Conservation (phyloP, 345 rosid genomes). For the Corchorus capsularis region DNA sequence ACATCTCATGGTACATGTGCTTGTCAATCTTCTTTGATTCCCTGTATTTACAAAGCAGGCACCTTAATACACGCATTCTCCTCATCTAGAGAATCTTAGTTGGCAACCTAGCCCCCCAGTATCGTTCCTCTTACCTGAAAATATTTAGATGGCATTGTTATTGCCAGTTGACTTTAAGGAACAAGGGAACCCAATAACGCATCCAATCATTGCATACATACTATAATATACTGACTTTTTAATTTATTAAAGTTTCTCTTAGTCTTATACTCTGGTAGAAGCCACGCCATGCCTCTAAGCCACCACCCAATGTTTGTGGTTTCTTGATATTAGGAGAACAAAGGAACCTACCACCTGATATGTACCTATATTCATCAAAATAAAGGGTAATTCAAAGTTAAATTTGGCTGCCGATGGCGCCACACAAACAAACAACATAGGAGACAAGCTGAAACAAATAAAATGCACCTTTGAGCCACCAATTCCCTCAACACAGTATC, state of each 20-base stretch:
- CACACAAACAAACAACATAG: neutral
- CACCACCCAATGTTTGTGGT: slow-evolving; percentile 36
- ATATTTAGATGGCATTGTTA: too few relatives aligned
- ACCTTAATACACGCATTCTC: slow-evolving; percentile 45
- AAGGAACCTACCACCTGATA: slow-evolving; percentile 37
- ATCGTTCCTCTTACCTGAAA: too few relatives aligned
- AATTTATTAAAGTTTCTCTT: slow-evolving; percentile 37
- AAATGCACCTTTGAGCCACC: slow-evolving; percentile 29
- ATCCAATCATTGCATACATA: neutral
- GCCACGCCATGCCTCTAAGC: slow-evolving; percentile 46
- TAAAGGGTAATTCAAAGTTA: neutral
- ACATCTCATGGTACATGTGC: slow-evolving; percentile 87
- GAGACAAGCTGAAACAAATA: neutral
- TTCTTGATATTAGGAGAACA: slow-evolving; percentile 35
- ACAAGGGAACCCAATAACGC: too few relatives aligned
- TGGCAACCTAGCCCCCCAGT: too few relatives aligned
- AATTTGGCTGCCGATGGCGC: neutral
- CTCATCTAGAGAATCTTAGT: too few relatives aligned
- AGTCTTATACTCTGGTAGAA: slow-evolving; percentile 51
- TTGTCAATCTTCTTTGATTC: slow-evolving; percentile 79
- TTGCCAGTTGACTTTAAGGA: too few relatives aligned
- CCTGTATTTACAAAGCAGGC: slow-evolving; percentile 57
- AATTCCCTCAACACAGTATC: slow-evolving; percentile 43
- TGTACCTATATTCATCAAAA: slow-evolving; percentile 22
- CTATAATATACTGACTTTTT: neutral